phyloP scores from a whole-genome alignment of 306 rosid species.

The Abrus precatorius region DNA sequence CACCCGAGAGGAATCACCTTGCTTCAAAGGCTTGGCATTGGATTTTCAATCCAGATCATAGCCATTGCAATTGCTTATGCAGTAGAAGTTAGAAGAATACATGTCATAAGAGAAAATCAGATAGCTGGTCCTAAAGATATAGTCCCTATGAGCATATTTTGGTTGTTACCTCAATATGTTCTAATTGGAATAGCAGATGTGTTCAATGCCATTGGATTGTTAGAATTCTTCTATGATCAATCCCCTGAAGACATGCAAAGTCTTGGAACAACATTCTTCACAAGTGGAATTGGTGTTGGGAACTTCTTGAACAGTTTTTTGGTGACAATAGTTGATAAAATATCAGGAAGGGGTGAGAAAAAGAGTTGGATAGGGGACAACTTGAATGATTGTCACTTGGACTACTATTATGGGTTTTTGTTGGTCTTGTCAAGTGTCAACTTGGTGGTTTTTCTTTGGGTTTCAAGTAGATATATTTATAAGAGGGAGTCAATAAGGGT shows the following conservation, averaged over 20 bases:
- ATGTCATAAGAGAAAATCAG: slow-evolving; percentile 60
- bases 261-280: slow-evolving; percentile 80
- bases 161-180: slow-evolving; percentile 84
- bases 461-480: slow-evolving; percentile 57
- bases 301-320: slow-evolving; percentile 81
- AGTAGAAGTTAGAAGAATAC: slow-evolving; percentile 72
- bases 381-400: slow-evolving; percentile 84
- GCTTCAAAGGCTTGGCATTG: slow-evolving; percentile 86
- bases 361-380: slow-evolving; percentile 86
- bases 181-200: slow-evolving; percentile 87
- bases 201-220: slow-evolving; percentile 78
- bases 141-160: slow-evolving; percentile 79
- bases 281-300: slow-evolving; percentile 83
- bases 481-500: slow-evolving; percentile 53
- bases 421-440: slow-evolving; percentile 53
- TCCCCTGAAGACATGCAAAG: slow-evolving; percentile 93
- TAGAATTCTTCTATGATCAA: slow-evolving; percentile 94
- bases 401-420: slow-evolving; percentile 84
- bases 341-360: slow-evolving; percentile 64
- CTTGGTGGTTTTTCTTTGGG: slow-evolving; percentile 58
- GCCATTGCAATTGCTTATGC: slow-evolving; percentile 74
- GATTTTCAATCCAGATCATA: slow-evolving; percentile 74
- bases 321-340: slow-evolving; percentile 72
- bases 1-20: slow-evolving; percentile 90
- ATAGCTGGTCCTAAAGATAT: slow-evolving; percentile 54